A percentile compares a stretch with the other conserved stretches of the same genome.
Evolutionary conservation across 108 stramenopile species (phyloP).

Genomic region (Chaetoceros tenuissimus): DNA sequence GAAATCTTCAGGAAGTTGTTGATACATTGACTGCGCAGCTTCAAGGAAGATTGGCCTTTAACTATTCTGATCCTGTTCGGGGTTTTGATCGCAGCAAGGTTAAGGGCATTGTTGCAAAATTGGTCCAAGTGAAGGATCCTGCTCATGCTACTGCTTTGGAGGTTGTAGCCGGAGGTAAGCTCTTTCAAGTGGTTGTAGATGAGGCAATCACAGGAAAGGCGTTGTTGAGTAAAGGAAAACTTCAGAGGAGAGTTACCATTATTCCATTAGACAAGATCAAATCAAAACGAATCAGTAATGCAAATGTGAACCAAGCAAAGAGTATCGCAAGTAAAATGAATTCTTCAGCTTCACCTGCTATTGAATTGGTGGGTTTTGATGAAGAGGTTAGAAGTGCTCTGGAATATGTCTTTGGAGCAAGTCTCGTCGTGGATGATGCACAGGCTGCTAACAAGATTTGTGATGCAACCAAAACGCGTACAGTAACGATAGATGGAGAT

Average conservation of each 20-base stretch:
- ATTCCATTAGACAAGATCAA: slow-evolving; percentile 96
- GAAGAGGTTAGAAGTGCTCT: slow-evolving; percentile 90
- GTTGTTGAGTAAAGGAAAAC: slow-evolving; percentile 87
- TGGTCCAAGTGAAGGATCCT: slow-evolving; percentile 73
- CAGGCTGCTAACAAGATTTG: slow-evolving; percentile 89
- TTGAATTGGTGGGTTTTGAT: slow-evolving; percentile 94
- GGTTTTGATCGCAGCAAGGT: slow-evolving; percentile 92
- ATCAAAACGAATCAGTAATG: slow-evolving; percentile 36
- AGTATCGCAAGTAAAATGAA: slow-evolving; percentile 63
- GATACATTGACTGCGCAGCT: slow-evolving; percentile 80
- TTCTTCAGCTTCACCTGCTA: slow-evolving; percentile 76
- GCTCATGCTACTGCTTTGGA: slow-evolving; percentile 90
- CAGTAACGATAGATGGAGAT: slow-evolving; percentile 96
- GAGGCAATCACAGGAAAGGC: slow-evolving; percentile 93
- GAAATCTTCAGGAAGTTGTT: slow-evolving; percentile 44
- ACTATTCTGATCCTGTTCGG: slow-evolving; percentile 85
- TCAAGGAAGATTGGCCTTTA: slow-evolving; percentile 81
- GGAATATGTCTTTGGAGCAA: slow-evolving; percentile 92
- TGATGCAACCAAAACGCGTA: slow-evolving; percentile 82
- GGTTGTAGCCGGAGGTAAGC: slow-evolving; percentile 91
- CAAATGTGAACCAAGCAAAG: slow-evolving; percentile 37
- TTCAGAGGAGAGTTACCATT: slow-evolving; percentile 91
- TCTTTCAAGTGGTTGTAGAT: slow-evolving; percentile 96
- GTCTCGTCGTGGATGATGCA: slow-evolving; percentile 85
- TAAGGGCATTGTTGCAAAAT: slow-evolving; percentile 89